Base-by-base conservation (phyloP, 768 basidiomycete species). In the Psilocybe subaeruginosa region DNA sequence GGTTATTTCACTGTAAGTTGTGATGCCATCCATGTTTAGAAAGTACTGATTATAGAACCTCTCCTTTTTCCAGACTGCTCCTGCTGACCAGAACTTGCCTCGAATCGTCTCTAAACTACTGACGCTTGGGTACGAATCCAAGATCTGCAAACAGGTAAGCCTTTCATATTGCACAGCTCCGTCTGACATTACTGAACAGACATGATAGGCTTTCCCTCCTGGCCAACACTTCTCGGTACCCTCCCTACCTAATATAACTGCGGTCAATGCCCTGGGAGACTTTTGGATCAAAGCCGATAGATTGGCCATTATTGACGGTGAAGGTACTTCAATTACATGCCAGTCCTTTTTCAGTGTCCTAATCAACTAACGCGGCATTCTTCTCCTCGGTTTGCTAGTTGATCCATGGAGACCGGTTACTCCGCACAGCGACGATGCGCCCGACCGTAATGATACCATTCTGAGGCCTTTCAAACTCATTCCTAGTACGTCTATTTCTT, bases 351-450 rank as follows among this genome's bases (percentile, higher is more conserved):
- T 55, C 23, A 23, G 23, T 47, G 6, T 52, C 11, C 33, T 35
- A 35, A 11, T 35, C 6, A 35, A 35, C 33, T 35, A 35, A 35
- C 33, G 11, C 12, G 33, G 23, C 48, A 23, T 23, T 39, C 5
- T 17, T 49, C 2, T 55, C 11, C 3, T 47, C 39, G 11, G 23
- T 23, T 23, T 23, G 23, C 6, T 45, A 92, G 92, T 91, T 33
- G 95, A 97, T 74, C 94, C 95, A 14, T 97, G 95, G 95, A 83
- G 90, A 59, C 93, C 94, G 0, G 87, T 86, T 66, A 93, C 92
- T 8, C 92, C 92, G 0, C 93, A 93, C 70, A 91, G 91, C 64
- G 78, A 83, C 53, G 84, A 91, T 53, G 93, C 94, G 2, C 68
- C 75, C 5, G 79, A 85, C 50, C 80, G 95, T 16, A 72, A 80